Evolutionary conservation across 148 eudicot genomes (phyloP).

Genomic region (Cornus florida): DNA sequence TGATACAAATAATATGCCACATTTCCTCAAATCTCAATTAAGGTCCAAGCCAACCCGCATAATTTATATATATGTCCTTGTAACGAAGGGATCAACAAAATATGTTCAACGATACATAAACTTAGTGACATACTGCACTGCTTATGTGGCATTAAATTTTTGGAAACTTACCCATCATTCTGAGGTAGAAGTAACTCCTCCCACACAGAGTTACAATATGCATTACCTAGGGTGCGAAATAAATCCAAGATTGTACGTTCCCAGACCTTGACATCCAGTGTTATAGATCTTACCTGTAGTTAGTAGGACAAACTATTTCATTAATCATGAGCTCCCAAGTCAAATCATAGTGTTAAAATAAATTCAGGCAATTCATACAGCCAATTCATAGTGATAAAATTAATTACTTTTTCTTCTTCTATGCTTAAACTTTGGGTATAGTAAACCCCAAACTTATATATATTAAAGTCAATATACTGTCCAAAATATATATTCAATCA

Average conservation of each 20-base stretch:
- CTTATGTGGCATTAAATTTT: background rate
- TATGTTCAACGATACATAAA: background rate
- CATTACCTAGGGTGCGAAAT: constrained; percentile 69
- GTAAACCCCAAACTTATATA: background rate
- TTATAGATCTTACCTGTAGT: constrained; percentile 81
- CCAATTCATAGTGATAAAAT: background rate
- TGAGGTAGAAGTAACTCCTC: constrained; percentile 60
- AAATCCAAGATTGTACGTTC: constrained; percentile 75
- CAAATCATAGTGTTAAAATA: background rate
- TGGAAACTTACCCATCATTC: constrained; percentile 44
- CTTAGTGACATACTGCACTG: background rate
- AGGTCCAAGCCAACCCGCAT: background rate
- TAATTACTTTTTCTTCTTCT: background rate
- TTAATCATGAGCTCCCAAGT: background rate
- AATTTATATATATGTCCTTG: too few relatives aligned
- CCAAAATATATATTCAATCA: constrained; percentile 2
- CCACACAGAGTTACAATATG: constrained; percentile 85
- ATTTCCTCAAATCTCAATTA: background rate
- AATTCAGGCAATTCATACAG: background rate
- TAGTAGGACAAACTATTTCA: constrained; percentile 13
- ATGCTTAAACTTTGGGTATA: background rate
- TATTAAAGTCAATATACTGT: background rate
- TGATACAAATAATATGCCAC: background rate
- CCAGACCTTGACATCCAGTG: constrained; percentile 92
- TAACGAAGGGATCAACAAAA: background rate